These are phyloP conservation scores for Candida sithepensis DNA, from an alignment of 805 yeast genomes.

Conservation along the genomic window DNA sequence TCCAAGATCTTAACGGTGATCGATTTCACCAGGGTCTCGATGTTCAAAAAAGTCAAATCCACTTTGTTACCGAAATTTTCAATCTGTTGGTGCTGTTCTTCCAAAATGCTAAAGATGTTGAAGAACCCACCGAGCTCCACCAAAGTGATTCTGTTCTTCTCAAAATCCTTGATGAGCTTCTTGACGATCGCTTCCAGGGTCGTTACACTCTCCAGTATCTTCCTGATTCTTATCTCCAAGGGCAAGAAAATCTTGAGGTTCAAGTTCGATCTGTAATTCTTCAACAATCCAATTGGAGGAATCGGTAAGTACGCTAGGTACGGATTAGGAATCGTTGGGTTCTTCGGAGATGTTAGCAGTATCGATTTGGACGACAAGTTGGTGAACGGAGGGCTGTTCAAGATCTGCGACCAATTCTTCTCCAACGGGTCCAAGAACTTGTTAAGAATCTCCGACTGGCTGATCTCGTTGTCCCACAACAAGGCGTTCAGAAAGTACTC, in stretches of 20 bases:
- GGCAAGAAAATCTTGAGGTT: constrained; percentile 25
- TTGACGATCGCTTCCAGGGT: constrained; percentile 36
- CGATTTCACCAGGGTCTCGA: constrained; percentile 40
- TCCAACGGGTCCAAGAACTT: constrained; percentile 52
- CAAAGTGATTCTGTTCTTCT: constrained; percentile 35
- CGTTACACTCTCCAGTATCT: constrained; percentile 11
- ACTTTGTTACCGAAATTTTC: constrained; percentile 53
- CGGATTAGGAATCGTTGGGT: constrained; percentile 53
- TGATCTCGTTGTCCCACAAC: constrained; percentile 32
- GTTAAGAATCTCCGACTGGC: constrained; percentile 35
- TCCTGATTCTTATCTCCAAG: constrained; percentile 21
- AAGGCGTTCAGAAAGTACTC: constrained; percentile 41
- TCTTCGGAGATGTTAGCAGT: constrained; percentile 45
- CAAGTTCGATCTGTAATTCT: constrained; percentile 24
- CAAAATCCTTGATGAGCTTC: constrained; percentile 38
- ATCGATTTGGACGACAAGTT: constrained; percentile 44
- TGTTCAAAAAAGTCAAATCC: constrained; percentile 47
- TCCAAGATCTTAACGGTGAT: constrained; percentile 45
- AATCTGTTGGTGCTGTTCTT: constrained; percentile 32
- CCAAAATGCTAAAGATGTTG: constrained; percentile 50
- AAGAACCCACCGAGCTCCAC: constrained; percentile 55
- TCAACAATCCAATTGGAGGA: constrained; percentile 30
- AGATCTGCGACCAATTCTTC: constrained; percentile 46
- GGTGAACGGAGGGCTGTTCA: constrained; percentile 35
- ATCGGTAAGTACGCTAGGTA: constrained; percentile 46